Conservation (phyloP, 129 eudicot genomes). For the Ambrosia artemisiifolia region DNA sequence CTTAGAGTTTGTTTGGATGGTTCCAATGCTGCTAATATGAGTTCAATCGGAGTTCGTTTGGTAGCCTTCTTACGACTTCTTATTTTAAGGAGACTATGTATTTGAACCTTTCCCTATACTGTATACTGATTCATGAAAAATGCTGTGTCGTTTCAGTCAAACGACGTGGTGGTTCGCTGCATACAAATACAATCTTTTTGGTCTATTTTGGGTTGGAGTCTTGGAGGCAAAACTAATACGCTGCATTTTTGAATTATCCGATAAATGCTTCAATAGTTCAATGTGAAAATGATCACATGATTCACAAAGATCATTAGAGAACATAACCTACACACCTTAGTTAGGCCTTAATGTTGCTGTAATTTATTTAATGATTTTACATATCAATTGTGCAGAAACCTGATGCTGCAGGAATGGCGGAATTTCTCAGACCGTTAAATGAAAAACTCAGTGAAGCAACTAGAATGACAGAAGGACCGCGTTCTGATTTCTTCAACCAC, state of each 20-base stretch:
- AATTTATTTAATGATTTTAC: background rate
- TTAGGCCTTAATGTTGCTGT: background rate
- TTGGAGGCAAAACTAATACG: too few species aligned
- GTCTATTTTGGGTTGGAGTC: too few species aligned
- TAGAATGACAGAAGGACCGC: constrained; percentile 76
- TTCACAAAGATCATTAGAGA: background rate
- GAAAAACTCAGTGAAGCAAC: constrained; percentile 67
- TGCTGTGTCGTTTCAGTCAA: too few species aligned
- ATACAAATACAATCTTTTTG: too few species aligned
- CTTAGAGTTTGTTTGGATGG: too few species aligned
- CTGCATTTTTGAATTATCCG: too few species aligned
- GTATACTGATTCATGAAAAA: background rate
- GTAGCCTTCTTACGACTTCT: too few species aligned
- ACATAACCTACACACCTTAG: background rate
- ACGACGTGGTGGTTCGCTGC: too few species aligned
- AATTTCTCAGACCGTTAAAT: constrained; percentile 78
- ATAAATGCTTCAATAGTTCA: too few species aligned
- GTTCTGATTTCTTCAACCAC: constrained; percentile 81
- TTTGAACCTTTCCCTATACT: background rate
- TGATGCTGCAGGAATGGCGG: constrained; percentile 65
- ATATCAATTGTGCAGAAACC: constrained; percentile 67
- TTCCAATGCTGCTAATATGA: too few species aligned
- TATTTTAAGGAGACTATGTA: too few species aligned
- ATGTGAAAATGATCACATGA: background rate
- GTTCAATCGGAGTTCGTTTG: too few species aligned